Evolutionary conservation across 2,329 filamentous ascomycete species (phyloP), one percentile per base, ranked within the genome.

Genomic region (Cercospora sp.): DNA sequence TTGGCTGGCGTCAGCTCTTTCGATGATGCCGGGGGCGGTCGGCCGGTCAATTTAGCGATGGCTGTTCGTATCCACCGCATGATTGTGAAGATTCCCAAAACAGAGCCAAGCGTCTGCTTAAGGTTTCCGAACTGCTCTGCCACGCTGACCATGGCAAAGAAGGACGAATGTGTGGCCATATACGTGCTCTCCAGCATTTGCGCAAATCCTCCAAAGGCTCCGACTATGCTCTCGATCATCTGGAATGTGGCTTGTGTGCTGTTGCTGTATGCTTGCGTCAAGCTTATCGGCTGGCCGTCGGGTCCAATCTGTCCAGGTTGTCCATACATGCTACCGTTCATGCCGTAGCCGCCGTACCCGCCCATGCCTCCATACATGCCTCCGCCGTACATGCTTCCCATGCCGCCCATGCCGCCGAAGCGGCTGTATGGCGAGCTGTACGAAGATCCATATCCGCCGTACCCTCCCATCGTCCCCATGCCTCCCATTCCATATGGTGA

Each of bases 171-270:
- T 0, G 95, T 99, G 31, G 96, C 95, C 96, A 99, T 99, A 76
- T 97, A 99, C 10, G 95, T 98, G 83, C 95, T 98, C 82, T 99
- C 95, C 30, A 99, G 86, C 95, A 99, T 99, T 83, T 99, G 95
- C 12, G 96, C 93, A 78, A 99, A 98, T 0, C 96, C 95, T 20
- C 94, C 94, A 83, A 99, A 99, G 2, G 95, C 94, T 26, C 93
- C 92, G 13, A 99, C 95, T 67, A 99, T 91, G 74, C 94, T 95
- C 82, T 99, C 95, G 62, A 99, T 93, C 86, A 99, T 93, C 84
- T 98, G 95, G 78, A 99, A 99, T 0, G 95, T 99, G 10, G 94
- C 92, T 75, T 95, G 92, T 0, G 96, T 99, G 83, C 91, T 95
- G 80, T 96, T 94, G 78, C 90, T 92, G 84, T 98, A 97, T 63